These are phyloP conservation scores for Calamus simplicifolius DNA, from an alignment of 176 grass and related monocot genomes.

Conservation along the genomic window DNA sequence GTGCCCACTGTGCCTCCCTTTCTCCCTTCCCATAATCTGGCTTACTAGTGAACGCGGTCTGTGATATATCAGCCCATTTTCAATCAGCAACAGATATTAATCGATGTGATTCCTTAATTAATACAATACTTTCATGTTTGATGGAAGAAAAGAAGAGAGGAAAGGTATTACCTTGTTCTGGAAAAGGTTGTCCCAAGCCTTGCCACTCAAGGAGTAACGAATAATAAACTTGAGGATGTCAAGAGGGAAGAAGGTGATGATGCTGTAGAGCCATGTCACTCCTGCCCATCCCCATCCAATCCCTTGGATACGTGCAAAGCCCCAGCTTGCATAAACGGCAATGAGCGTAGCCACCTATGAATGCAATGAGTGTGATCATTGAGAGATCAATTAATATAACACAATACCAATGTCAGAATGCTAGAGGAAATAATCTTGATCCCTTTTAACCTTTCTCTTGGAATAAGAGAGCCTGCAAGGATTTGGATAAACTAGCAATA, in stretches of 20 bases:
- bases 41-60: constrained; percentile 66
- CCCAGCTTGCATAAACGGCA: constrained; percentile 44
- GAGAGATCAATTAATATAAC: too few species aligned
- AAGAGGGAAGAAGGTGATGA: constrained; percentile 60
- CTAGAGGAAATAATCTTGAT: too few species aligned
- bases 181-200: constrained; percentile 57
- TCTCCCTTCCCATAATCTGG: constrained; percentile 61
- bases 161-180: constrained; percentile 24
- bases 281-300: constrained; percentile 56
- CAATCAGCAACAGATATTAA: not conserved
- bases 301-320: constrained; percentile 45
- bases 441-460: too few species aligned
- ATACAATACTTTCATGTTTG: not conserved
- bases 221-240: constrained; percentile 75
- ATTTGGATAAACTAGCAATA: too few species aligned
- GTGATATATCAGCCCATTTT: not conserved
- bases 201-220: constrained; percentile 54
- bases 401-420: too few species aligned
- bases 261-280: constrained; percentile 61
- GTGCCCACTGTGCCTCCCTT: constrained; percentile 69
- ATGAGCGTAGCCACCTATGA: constrained; percentile 44
- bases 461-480: too few species aligned
- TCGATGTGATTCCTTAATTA: too few species aligned
- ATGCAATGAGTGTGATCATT: too few species aligned
- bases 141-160: not conserved